Percentiles rank a stretch among this genome's conserved stretches.
phyloP scores from a whole-genome alignment of 2,329 filamentous ascomycete species.

The Tympanopsis confertula region DNA sequence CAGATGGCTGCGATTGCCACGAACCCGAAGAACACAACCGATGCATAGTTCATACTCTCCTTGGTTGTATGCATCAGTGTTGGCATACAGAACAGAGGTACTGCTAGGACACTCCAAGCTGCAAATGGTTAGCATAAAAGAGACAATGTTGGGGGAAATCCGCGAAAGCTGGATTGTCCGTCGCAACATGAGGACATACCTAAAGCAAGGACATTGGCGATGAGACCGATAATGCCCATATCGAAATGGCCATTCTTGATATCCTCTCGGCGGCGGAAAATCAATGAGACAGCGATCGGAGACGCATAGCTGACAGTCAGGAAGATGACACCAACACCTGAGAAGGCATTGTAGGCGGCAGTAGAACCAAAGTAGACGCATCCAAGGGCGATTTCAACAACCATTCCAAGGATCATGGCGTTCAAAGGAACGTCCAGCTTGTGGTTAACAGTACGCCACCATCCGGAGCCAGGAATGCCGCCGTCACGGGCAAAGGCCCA shows the following conservation, averaged over 20 bases:
- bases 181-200: constrained; percentile 18
- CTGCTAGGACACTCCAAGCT: constrained; percentile 34
- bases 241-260: constrained; percentile 28
- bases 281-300: constrained; percentile 32
- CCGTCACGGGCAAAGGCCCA: constrained; percentile 53
- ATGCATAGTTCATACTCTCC: constrained; percentile 39
- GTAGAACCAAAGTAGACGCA: constrained; percentile 45
- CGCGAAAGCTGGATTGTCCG: no score
- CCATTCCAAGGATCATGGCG: constrained; percentile 41
- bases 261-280: constrained; percentile 28
- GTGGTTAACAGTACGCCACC: constrained; percentile 38
- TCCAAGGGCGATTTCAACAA: constrained; percentile 39
- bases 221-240: constrained; percentile 31
- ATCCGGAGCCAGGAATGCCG: constrained; percentile 35
- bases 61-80: constrained; percentile 28
- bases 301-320: constrained; percentile 37
- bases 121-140: neutral
- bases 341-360: constrained; percentile 45
- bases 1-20: constrained; percentile 31
- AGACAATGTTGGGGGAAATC: neutral
- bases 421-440: constrained; percentile 41
- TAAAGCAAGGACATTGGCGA: constrained; percentile 36
- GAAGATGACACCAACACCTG: constrained; percentile 34
- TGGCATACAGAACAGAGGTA: constrained; percentile 40
- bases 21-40: constrained; percentile 37